Base-by-base conservation (phyloP, 2,329 filamentous ascomycete genomes). In the Nigrograna mackinnonii region DNA sequence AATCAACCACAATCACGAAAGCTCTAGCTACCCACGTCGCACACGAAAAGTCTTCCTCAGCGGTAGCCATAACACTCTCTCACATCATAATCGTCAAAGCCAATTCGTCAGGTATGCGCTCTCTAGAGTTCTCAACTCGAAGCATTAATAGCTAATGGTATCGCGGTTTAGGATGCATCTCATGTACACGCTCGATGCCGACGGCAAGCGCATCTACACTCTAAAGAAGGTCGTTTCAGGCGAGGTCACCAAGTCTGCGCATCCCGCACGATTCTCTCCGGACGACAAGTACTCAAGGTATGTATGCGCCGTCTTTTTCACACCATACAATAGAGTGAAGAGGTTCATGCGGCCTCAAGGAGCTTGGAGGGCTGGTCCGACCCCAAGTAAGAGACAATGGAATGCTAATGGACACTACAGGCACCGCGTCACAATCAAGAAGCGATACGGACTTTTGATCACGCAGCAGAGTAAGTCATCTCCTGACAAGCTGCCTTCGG, bases 281-380 rank as follows among this genome's bases (percentile, higher is more conserved):
- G 94, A 99, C 75, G 94, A 99, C 80, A 96, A 96, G 80, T 97
- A 95, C 82, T 96, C 91, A 64, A 78, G 82, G 80, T 83, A 67
- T 32, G 50, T 14, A n/a, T n/a, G n/a, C n/a, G n/a, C n/a, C n/a
- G n/a, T n/a, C n/a, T n/a, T n/a, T n/a, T n/a, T n/a, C n/a, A n/a
- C n/a, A n/a, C n/a, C n/a, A n/a, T n/a, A n/a, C n/a, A n/a, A n/a
- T n/a, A n/a, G n/a, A n/a, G n/a, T n/a, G n/a, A n/a, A n/a, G n/a
- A n/a, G n/a, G n/a, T n/a, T n/a, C n/a, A n/a, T n/a, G n/a, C n/a
- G n/a, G n/a, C n/a, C n/a, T n/a, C n/a, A n/a, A n/a, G n/a, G n/a
- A n/a, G n/a, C n/a, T n/a, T n/a, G n/a, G n/a, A n/a, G n/a, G n/a
- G n/a, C n/a, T n/a, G n/a, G n/a, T n/a, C n/a, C n/a, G n/a, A n/a